Evolutionary conservation across 192 early-diverging fungal genomes (phyloP).

Genomic region (Podila clonocystis): DNA sequence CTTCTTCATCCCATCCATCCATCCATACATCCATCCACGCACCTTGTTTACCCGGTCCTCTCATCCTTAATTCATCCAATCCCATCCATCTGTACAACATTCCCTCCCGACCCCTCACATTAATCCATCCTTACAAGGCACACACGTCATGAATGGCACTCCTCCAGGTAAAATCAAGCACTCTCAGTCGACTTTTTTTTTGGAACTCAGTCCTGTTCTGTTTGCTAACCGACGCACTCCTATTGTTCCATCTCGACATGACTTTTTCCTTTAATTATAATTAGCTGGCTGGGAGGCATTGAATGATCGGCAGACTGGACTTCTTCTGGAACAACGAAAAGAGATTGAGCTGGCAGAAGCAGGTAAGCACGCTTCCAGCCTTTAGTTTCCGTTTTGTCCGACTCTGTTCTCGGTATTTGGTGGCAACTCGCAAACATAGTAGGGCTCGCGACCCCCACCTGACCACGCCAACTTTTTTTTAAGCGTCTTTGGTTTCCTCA

Average conservation of each 20-base stretch:
- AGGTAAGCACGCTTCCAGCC: conserved; percentile 14
- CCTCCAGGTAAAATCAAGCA: conserved; percentile 14
- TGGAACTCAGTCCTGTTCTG: neutral
- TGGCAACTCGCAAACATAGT: too few species aligned
- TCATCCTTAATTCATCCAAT: too few species aligned
- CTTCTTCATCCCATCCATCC: too few species aligned
- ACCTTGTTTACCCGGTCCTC: too few species aligned
- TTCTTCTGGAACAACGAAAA: conserved; percentile 39
- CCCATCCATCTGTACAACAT: too few species aligned
- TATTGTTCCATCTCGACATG: neutral
- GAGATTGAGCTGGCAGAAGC: conserved; percentile 49
- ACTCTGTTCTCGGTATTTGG: neutral
- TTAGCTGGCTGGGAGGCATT: conserved; percentile 51
- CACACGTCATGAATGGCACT: conserved; percentile 17
- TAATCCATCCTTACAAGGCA: too few species aligned
- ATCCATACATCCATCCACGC: too few species aligned
- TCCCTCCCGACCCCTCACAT: too few species aligned
- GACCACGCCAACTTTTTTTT: neutral
- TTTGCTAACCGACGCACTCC: neutral
- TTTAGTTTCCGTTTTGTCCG: neutral
- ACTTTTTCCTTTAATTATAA: neutral
- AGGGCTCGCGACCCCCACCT: too few species aligned
- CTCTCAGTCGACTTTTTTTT: neutral
- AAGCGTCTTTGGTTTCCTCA: neutral
- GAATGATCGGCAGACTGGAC: conserved; percentile 42